Evolutionary conservation across 2,329 filamentous ascomycete species (phyloP).

Genomic region (Apiospora koreana): DNA sequence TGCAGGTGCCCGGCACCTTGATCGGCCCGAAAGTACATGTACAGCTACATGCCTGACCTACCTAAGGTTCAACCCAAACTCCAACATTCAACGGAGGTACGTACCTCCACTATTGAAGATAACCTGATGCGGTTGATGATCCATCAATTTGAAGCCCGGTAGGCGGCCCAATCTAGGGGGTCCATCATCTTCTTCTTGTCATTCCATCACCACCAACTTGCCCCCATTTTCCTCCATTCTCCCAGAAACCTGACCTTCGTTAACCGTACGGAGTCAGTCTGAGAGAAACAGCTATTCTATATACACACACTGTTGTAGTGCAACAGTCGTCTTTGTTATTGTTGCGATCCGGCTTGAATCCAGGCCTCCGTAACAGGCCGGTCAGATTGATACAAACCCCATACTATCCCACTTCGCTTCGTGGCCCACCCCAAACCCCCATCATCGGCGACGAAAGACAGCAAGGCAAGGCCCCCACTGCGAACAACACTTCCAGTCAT

Average conservation of each 20-base stretch:
- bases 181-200: background rate
- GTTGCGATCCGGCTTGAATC: background rate
- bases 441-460: background rate
- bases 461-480: background rate
- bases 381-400: background rate
- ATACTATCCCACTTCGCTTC: slow-evolving; percentile 2
- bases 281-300: background rate
- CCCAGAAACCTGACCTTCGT: background rate
- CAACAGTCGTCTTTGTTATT: background rate
- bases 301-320: background rate
- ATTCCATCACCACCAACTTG: slow-evolving; percentile 3
- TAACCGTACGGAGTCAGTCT: background rate
- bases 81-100: too few species aligned
- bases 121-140: background rate
- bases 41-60: background rate
- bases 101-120: background rate
- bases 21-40: background rate
- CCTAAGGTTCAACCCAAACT: too few species aligned
- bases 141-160: background rate
- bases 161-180: background rate
- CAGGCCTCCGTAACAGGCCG: background rate
- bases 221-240: background rate
- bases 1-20: background rate
- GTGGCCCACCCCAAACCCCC: background rate
- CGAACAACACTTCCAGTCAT: slow-evolving; percentile 4